Percentiles rank a stretch among this genome's conserved stretches.
Conservation (phyloP, 2,329 filamentous ascomycete genomes). For the Juglanconis oblonga region DNA sequence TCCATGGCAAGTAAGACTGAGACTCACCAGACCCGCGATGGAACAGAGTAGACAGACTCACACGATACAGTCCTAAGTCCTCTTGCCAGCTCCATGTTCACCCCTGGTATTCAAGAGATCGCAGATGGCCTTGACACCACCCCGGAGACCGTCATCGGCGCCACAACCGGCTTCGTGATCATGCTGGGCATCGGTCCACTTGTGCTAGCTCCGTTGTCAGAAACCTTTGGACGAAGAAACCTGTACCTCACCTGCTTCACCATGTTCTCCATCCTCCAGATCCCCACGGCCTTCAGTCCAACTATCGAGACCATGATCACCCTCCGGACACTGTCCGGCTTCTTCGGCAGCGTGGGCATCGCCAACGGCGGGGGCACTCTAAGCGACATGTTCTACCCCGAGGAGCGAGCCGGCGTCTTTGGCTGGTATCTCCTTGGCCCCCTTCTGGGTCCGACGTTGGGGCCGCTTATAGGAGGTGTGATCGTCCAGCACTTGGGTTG, state of each 20-base stretch:
- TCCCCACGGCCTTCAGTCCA: slow-evolving; percentile 8
- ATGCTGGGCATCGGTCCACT: slow-evolving; percentile 13
- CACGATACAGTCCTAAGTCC: slow-evolving; percentile 8
- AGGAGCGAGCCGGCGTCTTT: slow-evolving; percentile 11
- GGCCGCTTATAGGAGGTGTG: slow-evolving; percentile 12
- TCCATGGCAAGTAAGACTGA: slow-evolving; percentile 8
- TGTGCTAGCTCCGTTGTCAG: slow-evolving; percentile 11
- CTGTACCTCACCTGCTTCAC: slow-evolving; percentile 13
- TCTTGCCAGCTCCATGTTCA: slow-evolving; percentile 19
- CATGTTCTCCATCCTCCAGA: slow-evolving; percentile 11
- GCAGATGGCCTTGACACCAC: slow-evolving; percentile 8
- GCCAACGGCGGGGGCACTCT: slow-evolving; percentile 15
- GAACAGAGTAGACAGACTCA: background rate
- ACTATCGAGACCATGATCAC: slow-evolving; percentile 14
- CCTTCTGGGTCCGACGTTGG: slow-evolving; percentile 11
- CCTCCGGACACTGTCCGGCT: slow-evolving; percentile 7
- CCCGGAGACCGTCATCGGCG: slow-evolving; percentile 10
- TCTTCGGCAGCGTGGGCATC: slow-evolving; percentile 14
- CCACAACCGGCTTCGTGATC: slow-evolving; percentile 10
- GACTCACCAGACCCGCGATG: background rate
- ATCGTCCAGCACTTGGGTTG: slow-evolving; percentile 10
- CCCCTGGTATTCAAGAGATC: slow-evolving; percentile 10
- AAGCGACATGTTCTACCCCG: slow-evolving; percentile 15
- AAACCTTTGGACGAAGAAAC: slow-evolving; percentile 9
- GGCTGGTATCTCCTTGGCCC: slow-evolving; percentile 16